phyloP scores from a whole-genome alignment of 73 alveolate genomes.

The Tetrahymena borealis region DNA sequence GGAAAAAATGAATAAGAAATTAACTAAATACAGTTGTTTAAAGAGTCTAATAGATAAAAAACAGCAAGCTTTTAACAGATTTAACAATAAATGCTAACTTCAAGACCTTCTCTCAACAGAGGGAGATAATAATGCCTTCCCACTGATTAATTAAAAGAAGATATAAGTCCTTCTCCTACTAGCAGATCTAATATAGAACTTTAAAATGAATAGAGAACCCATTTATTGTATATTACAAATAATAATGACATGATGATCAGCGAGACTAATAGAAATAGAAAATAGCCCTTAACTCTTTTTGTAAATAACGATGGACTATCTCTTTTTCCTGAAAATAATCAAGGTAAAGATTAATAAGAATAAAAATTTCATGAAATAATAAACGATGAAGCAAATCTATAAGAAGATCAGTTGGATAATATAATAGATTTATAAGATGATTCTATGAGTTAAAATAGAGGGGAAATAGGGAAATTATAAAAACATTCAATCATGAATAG shows the following conservation, averaged over 20 bases:
- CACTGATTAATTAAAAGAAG: background rate
- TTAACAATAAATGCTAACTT: too few relatives aligned
- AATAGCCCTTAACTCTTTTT: background rate
- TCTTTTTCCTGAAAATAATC: background rate
- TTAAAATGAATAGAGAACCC: background rate
- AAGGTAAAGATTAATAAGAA: background rate
- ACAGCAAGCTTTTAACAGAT: too few relatives aligned
- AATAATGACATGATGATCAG: background rate
- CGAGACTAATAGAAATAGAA: background rate
- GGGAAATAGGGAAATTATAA: background rate
- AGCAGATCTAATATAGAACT: background rate
- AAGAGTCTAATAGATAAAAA: background rate
- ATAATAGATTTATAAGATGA: background rate
- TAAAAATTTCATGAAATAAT: background rate
- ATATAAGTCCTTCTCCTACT: background rate
- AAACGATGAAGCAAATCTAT: background rate
- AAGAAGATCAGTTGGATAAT: background rate
- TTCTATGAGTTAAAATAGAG: background rate
- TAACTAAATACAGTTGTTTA: background rate
- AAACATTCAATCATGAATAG: background rate
- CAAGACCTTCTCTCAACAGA: background rate
- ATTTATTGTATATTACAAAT: background rate
- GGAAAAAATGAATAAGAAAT: background rate
- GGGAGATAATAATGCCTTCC: background rate
- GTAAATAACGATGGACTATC: background rate